Evolutionary conservation across 2,329 filamentous ascomycete species (phyloP), one percentile per base, ranked within the genome.

Genomic region (Aspergillus sp.): DNA sequence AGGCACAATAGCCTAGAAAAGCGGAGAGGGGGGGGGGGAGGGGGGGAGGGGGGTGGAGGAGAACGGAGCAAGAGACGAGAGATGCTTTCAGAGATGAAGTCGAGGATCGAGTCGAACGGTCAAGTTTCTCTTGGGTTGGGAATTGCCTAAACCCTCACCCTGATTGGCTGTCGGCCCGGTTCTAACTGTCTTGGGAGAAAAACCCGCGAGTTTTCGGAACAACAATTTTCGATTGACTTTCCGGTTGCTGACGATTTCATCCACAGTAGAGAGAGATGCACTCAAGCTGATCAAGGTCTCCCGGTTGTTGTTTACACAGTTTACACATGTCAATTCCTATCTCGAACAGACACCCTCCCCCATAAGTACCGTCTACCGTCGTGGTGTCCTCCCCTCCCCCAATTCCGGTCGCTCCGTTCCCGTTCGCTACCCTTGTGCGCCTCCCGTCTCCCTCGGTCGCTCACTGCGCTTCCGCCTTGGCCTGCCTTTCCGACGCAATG

Each of bases 201-300:
- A 12, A 74, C 74, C 72, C 73, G 73, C 68, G 68, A 72, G 56
- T 68, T 67, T 63, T 72, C 71, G 71, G 72, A 72, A 69, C 65
- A 65, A 60, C 66, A 66, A 63, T 59, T 60, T 67, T 63, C 58
- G 59, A 39, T 52, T 24, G 22, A 53, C n/a, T 29, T 29, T 50
- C 46, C 55, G 45, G 29, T 36, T 47, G 51, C 52, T 49, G 11
- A 47, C 16, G 29, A 55, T 26, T 32, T 45, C 39, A n/a, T 9
- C 1, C 24, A 24, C 24, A 24, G 5, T 24, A 24, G 7, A 29
- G 26, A 29, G 26, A 29, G 24, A 24, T 24, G 24, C 24, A 24
- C 24, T 24, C 24, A 4, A 24, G 6, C 24, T 24, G 24, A 24
- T 24, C 24, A 24, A 24, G 24, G 5, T 24, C 24, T 24, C 24